Evolutionary conservation across 2,329 filamentous ascomycete species (phyloP).

Genomic region (Trichoderma polysporum): DNA sequence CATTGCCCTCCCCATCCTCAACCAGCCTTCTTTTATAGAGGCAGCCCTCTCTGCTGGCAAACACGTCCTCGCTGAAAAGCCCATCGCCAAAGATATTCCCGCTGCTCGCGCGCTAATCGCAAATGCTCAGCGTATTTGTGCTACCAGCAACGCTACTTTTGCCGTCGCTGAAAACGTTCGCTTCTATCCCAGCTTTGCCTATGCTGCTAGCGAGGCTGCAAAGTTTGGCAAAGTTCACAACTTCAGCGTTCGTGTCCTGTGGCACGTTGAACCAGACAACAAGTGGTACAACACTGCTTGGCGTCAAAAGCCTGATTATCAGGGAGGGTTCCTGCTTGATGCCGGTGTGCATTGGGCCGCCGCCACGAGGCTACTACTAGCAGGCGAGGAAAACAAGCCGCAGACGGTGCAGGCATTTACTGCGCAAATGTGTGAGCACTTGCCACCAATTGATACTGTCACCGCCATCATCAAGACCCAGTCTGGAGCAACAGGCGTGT

Average conservation of each 20-base stretch:
- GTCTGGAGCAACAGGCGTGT: conserved; percentile 55
- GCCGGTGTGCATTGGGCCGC: conserved; percentile 73
- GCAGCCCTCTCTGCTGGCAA: conserved; percentile 63
- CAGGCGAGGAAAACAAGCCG: conserved; percentile 41
- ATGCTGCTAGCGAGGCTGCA: conserved; percentile 47
- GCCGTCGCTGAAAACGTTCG: conserved; percentile 73
- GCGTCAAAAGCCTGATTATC: conserved; percentile 68
- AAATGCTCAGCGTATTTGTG: conserved; percentile 32
- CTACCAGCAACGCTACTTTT: conserved; percentile 42
- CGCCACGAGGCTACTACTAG: conserved; percentile 58
- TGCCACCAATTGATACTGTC: conserved; percentile 67
- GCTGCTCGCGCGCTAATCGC: conserved; percentile 42
- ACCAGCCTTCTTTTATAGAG: conserved; percentile 59
- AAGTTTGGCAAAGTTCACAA: conserved; percentile 39
- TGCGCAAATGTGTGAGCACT: conserved; percentile 51
- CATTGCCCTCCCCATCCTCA: conserved; percentile 61
- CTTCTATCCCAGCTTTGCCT: conserved; percentile 56
- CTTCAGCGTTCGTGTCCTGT: conserved; percentile 46
- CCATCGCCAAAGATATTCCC: conserved; percentile 60
- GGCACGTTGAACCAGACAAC: conserved; percentile 37
- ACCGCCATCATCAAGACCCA: conserved; percentile 56
- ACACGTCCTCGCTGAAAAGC: conserved; percentile 70
- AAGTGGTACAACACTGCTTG: conserved; percentile 56
- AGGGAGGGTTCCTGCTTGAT: conserved; percentile 76
- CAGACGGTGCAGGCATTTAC: conserved; percentile 55